Percentiles rank a stretch among this genome's conserved stretches.
Evolutionary conservation across 2,329 filamentous ascomycete species (phyloP).

Genomic region (Sodiomyces alkalinus): DNA sequence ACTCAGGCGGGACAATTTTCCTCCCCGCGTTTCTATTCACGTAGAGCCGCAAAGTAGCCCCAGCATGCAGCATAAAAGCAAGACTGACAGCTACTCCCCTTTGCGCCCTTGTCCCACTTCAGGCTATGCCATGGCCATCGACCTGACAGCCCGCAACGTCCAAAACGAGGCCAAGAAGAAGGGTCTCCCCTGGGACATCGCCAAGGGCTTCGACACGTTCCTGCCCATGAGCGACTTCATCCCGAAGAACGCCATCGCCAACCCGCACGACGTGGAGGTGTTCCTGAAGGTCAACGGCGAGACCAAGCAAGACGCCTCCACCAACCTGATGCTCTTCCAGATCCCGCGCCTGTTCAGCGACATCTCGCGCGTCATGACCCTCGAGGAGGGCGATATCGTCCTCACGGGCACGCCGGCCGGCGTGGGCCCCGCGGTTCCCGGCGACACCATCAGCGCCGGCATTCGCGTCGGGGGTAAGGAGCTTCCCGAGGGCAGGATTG

Average conservation of each 20-base stretch:
- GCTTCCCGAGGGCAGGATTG: constrained; percentile 69
- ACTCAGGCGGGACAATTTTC: too few relatives aligned
- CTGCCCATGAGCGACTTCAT: constrained; percentile 74
- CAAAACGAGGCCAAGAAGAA: constrained; percentile 97
- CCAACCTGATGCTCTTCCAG: constrained; percentile 84
- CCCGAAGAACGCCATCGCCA: constrained; percentile 60
- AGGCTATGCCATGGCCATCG: constrained; percentile 84
- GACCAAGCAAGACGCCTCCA: constrained; percentile 69
- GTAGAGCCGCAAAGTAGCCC: too few relatives aligned
- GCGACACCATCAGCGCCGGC: constrained; percentile 77
- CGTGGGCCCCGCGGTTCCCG: constrained; percentile 70
- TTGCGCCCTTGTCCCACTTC: constrained; percentile 3
- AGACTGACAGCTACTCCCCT: not conserved
- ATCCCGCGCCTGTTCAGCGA: constrained; percentile 80
- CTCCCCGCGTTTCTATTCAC: too few relatives aligned
- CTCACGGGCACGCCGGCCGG: constrained; percentile 97
- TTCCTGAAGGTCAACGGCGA: constrained; percentile 74
- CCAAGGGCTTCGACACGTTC: constrained; percentile 97
- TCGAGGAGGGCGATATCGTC: constrained; percentile 83
- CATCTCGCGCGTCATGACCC: constrained; percentile 87
- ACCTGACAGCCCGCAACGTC: constrained; percentile 92
- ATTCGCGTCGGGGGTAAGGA: constrained; percentile 68
- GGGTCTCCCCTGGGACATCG: constrained; percentile 88
- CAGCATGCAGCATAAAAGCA: too few relatives aligned
- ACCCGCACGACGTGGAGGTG: constrained; percentile 80